Evolutionary conservation across 805 yeast genomes (phyloP), one percentile per base, ranked within the genome.

Genomic region (Debaryomyces tyrocola): DNA sequence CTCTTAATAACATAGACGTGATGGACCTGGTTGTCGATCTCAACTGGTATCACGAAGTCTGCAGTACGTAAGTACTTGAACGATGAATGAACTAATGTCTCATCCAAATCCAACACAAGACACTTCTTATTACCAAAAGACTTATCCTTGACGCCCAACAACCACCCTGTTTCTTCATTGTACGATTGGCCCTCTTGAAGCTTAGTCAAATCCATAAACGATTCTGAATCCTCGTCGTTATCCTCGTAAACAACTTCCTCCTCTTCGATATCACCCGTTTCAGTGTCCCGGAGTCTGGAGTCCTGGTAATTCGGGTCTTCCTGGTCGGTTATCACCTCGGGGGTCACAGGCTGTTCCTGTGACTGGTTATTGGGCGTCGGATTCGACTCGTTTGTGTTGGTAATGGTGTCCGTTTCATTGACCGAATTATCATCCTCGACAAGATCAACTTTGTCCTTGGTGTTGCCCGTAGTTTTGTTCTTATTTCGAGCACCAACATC

Each of bases 21-120:
- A 66, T 94, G 98, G 28, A 84, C 77, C 63, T 88, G 92, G 57
- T 85, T 85, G 58, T 94, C 98, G 52, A 94, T 92, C 64, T 92
- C 98, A 44, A 94, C 99, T 12, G 99, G 98, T 41, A 94, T 89
- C 40, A 95, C 95, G 69, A 94, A 94, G 69, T 94, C 99, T 1
- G 97, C 96, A 38, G 90, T 86, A 49, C 95, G 82, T 47, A 94
- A 78, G 64, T 85, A 90, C 66, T 92, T 91, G 75, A 94, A 94
- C 6, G 96, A 85, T 1, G 96, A 88, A 66, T 94, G 99, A 28
- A 94, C 99, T 48, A 94, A 78, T 2, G 99, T 94, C 67, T 94
- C 99, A 67, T 94, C 99, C 52, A 94, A 73, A 67, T 94, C 99
- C 45, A 94, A 75, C 11, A 94, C 87, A 29, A 94, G 77, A 66